Conservation (phyloP, 1,284 basidiomycete species). For the Entoloma clypeatum region DNA sequence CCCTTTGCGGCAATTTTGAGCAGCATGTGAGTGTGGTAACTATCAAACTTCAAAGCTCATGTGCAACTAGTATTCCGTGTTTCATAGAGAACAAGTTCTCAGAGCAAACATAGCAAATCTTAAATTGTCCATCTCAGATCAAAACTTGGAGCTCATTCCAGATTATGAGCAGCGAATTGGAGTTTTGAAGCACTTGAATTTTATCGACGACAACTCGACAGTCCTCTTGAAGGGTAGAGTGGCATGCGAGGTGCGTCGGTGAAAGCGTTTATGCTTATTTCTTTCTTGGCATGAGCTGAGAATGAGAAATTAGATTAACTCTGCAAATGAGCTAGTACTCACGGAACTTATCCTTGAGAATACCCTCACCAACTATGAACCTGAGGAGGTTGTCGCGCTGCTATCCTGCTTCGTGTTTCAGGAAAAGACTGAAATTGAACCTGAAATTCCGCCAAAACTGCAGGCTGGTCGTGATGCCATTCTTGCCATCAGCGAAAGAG, state of each 20-base stretch:
- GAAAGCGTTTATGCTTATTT: conserved; percentile 3
- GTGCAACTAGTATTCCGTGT: conserved; percentile 57
- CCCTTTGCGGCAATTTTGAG: conserved; percentile 61
- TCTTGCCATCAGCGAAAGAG: conserved; percentile 76
- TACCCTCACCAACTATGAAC: conserved; percentile 83
- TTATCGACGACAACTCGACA: conserved; percentile 91
- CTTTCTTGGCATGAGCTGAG: conserved; percentile 8
- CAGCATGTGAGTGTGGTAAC: conserved; percentile 52
- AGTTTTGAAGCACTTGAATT: conserved; percentile 88
- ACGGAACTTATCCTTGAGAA: conserved; percentile 98
- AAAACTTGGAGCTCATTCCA: conserved; percentile 94
- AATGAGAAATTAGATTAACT: conserved; percentile 74
- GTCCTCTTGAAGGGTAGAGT: conserved; percentile 96
- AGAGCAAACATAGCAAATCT: conserved; percentile 70
- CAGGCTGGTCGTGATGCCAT: conserved; percentile 80
- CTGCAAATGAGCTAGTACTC: conserved; percentile 90
- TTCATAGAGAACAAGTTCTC: conserved; percentile 76
- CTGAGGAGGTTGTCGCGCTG: conserved; percentile 96
- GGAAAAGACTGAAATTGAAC: conserved; percentile 91
- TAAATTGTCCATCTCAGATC: conserved; percentile 85
- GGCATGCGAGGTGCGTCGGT: conserved; percentile 79
- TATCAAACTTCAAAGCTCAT: background rate
- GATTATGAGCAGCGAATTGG: conserved; percentile 95
- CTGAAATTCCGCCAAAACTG: conserved; percentile 74
- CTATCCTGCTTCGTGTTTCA: conserved; percentile 97